Evolutionary conservation across 345 rosid genomes (phyloP).

Genomic region (Clarkia xantiana): DNA sequence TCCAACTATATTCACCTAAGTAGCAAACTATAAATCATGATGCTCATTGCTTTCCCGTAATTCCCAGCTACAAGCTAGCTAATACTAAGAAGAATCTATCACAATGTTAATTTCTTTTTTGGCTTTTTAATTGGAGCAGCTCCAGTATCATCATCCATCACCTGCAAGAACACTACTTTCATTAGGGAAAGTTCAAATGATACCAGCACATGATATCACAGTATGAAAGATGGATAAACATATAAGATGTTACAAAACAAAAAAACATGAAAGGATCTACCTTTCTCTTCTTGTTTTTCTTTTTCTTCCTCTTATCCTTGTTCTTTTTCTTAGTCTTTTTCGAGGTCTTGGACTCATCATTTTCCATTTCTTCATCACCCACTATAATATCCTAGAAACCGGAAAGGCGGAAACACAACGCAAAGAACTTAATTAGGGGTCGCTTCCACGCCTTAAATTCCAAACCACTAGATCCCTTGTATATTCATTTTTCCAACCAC

Average conservation of each 20-base stretch:
- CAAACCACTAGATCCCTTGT: neutral
- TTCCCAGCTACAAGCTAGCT: no score
- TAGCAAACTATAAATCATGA: no score
- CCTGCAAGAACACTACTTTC: neutral
- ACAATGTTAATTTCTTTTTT: slow-evolving; percentile 11
- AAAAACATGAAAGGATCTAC: slow-evolving; percentile 2
- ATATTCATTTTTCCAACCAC: neutral
- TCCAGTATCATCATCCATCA: neutral
- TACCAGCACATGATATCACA: no score
- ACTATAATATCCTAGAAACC: slow-evolving; percentile 5
- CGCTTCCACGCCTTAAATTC: neutral
- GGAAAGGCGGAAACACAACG: neutral
- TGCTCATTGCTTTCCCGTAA: no score
- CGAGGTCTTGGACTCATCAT: neutral
- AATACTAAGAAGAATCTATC: neutral
- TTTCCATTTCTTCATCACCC: slow-evolving; percentile 2
- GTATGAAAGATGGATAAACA: neutral
- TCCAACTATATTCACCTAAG: no score
- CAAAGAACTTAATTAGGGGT: no score
- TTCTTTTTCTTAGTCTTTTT: neutral
- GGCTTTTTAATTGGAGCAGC: neutral
- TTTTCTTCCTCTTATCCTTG: slow-evolving; percentile 6
- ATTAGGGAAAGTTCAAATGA: neutral
- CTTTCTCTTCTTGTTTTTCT: slow-evolving; percentile 13
- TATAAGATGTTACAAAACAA: neutral